Evolutionary conservation across 495 filamentous ascomycete genomes (phyloP).

Genomic region (Hyaloscypha hepaticicola): DNA sequence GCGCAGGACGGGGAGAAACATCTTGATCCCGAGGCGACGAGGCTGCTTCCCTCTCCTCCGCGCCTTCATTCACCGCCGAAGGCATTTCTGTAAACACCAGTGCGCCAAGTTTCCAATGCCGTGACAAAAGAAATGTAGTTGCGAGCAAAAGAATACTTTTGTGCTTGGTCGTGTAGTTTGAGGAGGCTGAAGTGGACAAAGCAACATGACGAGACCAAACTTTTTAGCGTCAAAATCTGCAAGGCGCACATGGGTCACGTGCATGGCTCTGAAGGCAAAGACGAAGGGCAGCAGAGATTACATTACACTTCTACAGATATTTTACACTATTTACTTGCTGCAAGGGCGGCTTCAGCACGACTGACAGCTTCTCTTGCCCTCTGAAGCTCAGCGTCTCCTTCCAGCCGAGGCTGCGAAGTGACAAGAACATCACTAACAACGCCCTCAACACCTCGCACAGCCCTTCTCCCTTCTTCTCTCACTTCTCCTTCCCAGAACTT

Average conservation of each 20-base stretch:
- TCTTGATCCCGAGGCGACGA: not conserved
- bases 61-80: not conserved
- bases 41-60: constrained; percentile 2
- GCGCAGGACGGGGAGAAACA: not conserved
- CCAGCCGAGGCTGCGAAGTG: constrained; percentile 32
- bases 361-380: constrained; percentile 56
- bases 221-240: not conserved
- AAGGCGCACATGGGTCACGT: not conserved
- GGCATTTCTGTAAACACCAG: constrained; percentile 2
- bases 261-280: not conserved
- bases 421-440: constrained; percentile 56
- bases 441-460: constrained; percentile 67
- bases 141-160: not conserved
- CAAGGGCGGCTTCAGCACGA: constrained; percentile 42
- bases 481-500: constrained; percentile 73
- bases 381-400: constrained; percentile 45
- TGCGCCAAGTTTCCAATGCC: not conserved
- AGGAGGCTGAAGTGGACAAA: not conserved
- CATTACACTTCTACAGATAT: constrained; percentile 15
- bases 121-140: constrained; percentile 1
- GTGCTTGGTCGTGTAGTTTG: not conserved
- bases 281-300: not conserved
- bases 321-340: constrained; percentile 34
- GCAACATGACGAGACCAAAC: not conserved
- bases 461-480: constrained; percentile 74